phyloP scores from a whole-genome alignment of 176 grass and related monocot genomes.

The Elaeis guineensis region DNA sequence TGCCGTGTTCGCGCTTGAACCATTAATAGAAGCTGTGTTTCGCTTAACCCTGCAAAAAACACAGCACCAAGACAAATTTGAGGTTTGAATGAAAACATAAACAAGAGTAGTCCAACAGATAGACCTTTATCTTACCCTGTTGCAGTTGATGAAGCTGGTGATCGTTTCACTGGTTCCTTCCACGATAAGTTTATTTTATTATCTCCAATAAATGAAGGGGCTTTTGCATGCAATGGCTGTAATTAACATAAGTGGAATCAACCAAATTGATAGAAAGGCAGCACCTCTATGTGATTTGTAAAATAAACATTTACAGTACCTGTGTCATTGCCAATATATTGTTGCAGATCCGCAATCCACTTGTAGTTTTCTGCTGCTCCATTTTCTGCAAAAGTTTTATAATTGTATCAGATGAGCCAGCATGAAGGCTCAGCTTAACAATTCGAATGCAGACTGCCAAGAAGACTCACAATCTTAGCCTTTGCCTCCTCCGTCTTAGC shows the following conservation, averaged over 20 bases:
- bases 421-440: too few relatives aligned
- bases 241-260: conserved; percentile 10
- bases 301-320: conserved; percentile 32
- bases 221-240: conserved; percentile 77
- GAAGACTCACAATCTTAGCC: conserved; percentile 69
- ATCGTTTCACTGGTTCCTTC: conserved; percentile 67
- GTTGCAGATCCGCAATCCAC: conserved; percentile 62
- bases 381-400: conserved; percentile 48
- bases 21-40: conserved; percentile 39
- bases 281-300: not conserved
- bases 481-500: conserved; percentile 84
- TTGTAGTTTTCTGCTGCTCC: conserved; percentile 72
- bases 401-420: too few relatives aligned
- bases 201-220: conserved; percentile 84
- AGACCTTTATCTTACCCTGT: conserved; percentile 31
- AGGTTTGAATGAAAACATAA: conserved; percentile 4
- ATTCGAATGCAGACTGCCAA: too few relatives aligned
- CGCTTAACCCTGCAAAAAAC: conserved; percentile 64
- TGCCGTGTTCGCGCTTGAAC: conserved; percentile 24
- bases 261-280: not conserved
- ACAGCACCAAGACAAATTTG: not conserved
- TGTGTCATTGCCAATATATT: conserved; percentile 91
- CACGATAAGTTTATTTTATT: conserved; percentile 81
- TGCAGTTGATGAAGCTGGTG: conserved; percentile 35
- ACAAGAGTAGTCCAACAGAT: conserved; percentile 2